Percentiles rank a stretch among this genome's conserved stretches.
Evolutionary conservation across 176 grass and related monocot genomes (phyloP).

Genomic region (Otatea glauca): DNA sequence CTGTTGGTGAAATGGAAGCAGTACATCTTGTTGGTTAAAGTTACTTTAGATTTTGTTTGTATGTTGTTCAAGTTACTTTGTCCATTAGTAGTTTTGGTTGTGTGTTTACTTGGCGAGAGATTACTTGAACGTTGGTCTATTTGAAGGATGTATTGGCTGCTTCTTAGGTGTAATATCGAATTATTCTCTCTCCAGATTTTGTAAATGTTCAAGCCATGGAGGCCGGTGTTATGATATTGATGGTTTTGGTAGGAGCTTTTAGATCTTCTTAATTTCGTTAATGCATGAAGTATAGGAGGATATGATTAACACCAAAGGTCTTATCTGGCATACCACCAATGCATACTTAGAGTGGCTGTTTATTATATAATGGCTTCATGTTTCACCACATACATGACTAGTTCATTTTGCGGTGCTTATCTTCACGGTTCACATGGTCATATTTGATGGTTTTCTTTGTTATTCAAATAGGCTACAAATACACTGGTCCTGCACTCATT

Average conservation of each 20-base stretch:
- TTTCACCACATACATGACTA: not conserved
- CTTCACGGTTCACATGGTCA: not conserved
- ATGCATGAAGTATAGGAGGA: not conserved
- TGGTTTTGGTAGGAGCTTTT: not conserved
- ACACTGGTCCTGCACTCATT: not conserved
- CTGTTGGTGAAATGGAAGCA: not conserved
- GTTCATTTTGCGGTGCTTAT: not conserved
- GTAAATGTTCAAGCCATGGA: not conserved
- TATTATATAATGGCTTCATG: not conserved
- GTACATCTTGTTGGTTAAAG: not conserved
- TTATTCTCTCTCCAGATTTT: not conserved
- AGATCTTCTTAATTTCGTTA: not conserved
- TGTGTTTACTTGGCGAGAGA: not conserved
- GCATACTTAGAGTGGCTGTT: not conserved
- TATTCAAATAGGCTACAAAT: not conserved
- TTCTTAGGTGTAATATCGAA: not conserved
- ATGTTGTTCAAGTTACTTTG: not conserved
- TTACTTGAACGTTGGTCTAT: not conserved
- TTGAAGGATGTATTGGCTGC: not conserved
- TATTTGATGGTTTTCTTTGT: slow-evolving; percentile 10
- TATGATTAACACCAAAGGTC: not conserved
- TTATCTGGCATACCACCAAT: not conserved
- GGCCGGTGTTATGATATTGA: not conserved
- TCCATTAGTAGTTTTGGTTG: not conserved
- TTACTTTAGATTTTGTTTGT: not conserved